Evolutionary conservation across 2,329 filamentous ascomycete species (phyloP), one percentile per base, ranked within the genome.

Genomic region (Epichloe sp.): DNA sequence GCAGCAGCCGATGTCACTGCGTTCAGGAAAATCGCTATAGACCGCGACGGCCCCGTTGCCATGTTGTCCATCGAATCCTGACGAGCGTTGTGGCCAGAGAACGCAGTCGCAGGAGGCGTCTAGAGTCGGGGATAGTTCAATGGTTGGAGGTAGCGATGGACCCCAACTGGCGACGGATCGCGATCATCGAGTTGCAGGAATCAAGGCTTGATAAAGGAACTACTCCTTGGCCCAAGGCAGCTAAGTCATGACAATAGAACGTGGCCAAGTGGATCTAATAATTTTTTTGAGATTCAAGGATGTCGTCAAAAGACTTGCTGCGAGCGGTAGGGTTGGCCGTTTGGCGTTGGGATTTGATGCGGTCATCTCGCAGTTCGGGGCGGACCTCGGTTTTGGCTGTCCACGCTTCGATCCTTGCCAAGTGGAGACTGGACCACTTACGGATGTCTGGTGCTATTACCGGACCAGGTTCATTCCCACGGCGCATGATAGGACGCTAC

Each of bases 21-120:
- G 35, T n/a, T 53, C 38, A n/a, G 15, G 26, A 23, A 12, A 23
- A 21, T 34, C 38, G 49, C 37, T 37, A 19, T 26, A 6, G 38
- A 47, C 34, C 44, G 8, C 15, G 15, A 41, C 12, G 41, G 17
- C 11, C n/a, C n/a, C n/a, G 23, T 41, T 14, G 43, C 26, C 12
- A 17, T 5, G 4, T 11, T 34, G 19, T 41, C 42, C 55, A 52
- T 53, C 50, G 44, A 44, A 15, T 37, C 46, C 4, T 47, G 26
- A 37, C 44, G 47, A 37, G 47, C 38, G 49, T 49, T 37, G 43
- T 45, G 36, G 48, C 53, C 47, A 5, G 49, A 52, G 45, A 46
- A 48, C 45, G 46, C 50, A 35, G 44, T 36, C 38, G 51, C 40
- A 19, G 19, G 40, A 43, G 34, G 34, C 40, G 40, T 31, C 50